Base-by-base conservation (phyloP, 768 basidiomycete genomes). In the Panaeolus cyanescens region DNA sequence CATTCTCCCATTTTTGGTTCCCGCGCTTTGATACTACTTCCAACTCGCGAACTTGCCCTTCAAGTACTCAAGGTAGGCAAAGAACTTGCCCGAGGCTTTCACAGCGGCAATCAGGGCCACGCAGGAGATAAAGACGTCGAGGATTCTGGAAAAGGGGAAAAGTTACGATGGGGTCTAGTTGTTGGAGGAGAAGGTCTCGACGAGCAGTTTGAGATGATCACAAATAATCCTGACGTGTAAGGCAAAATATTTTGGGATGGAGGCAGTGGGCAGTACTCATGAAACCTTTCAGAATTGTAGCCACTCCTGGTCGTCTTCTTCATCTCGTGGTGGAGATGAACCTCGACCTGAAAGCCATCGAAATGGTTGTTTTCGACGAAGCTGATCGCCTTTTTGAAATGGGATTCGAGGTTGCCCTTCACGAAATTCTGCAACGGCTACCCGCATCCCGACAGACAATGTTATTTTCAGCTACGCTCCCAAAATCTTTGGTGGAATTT, bases 321-420 rank as follows among this genome's bases (percentile, higher is more conserved):
- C 97, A 99, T 77, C 83, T 99, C 22, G 83, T 92, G 56, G 92
- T 99, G 55, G 97, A 99, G 77, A 99, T 99, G 96, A 92, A 91
- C 63, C 78, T 97, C 54, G 94, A 96, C 70, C 80, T 99, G 28
- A 87, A 90, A 55, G 89, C 91, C 0, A 81, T 96, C 5, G 88
- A 96, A 75, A 94, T 92, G 62, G 87, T 95, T 62, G 92, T 99
- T 22, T 98, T 98, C 68, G 97, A 99, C 70, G 97, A 99, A 76
- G 97, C 97, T 0, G 97, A 99, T 74, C 90, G 97, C 32, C 85
- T 99, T 10, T 99, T 99, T 74, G 97, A 99, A 72, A 93, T 99
- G 88, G 97, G 97, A 30, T 99, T 99, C 74, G 92, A 93, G 67
- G 87, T 89, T 2, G 91, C 96, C 55, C 83, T 99, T 33, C 90